Evolutionary conservation across 2,329 filamentous ascomycete genomes (phyloP).

Genomic region (Trichoderma breve): DNA sequence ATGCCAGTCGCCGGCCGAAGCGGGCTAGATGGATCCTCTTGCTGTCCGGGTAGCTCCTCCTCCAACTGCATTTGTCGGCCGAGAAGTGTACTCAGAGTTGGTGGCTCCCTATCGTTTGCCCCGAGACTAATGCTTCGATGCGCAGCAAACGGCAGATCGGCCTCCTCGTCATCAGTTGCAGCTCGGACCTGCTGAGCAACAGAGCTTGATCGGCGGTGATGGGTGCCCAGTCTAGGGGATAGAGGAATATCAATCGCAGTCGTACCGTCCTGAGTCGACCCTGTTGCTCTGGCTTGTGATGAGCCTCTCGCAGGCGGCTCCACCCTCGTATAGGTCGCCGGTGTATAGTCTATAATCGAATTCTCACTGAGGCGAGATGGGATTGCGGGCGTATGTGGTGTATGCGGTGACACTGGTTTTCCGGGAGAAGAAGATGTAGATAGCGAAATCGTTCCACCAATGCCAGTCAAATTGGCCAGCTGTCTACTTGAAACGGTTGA

Average conservation of each 20-base stretch:
- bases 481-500: conserved; percentile 69
- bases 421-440: conserved; percentile 87
- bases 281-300: conserved; percentile 29
- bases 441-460: conserved; percentile 69
- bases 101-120: conserved; percentile 61
- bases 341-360: conserved; percentile 57
- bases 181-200: conserved; percentile 62
- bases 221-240: conserved; percentile 60
- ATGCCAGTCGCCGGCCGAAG: conserved; percentile 46
- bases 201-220: conserved; percentile 65
- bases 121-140: conserved; percentile 68
- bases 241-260: conserved; percentile 72
- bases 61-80: conserved; percentile 42
- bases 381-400: conserved; percentile 88
- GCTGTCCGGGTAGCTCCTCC: conserved; percentile 24
- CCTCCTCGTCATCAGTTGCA: conserved; percentile 56
- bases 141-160: conserved; percentile 59
- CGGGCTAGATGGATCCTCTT: conserved; percentile 26
- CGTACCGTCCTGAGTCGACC: conserved; percentile 50
- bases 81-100: conserved; percentile 63
- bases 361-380: conserved; percentile 92
- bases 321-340: conserved; percentile 29
- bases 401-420: conserved; percentile 86
- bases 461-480: conserved; percentile 60
- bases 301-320: conserved; percentile 32